phyloP scores from a whole-genome alignment of 306 rosid species.

The Glycine tomentella region DNA sequence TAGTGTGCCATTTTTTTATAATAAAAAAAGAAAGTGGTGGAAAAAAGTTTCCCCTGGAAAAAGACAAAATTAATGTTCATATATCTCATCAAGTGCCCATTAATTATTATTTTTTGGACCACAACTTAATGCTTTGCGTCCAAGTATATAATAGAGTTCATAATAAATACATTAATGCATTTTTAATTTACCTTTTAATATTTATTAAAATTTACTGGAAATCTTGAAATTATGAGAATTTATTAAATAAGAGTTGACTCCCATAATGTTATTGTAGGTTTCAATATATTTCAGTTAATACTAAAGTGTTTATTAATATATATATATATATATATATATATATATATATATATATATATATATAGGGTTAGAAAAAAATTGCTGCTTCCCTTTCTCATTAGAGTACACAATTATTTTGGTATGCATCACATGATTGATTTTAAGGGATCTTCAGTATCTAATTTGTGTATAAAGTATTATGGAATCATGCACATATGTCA shows the following conservation, averaged over 20 bases:
- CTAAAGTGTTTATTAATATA: neutral
- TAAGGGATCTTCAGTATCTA: neutral
- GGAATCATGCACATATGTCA: neutral
- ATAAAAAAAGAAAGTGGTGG: neutral
- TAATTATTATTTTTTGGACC: neutral
- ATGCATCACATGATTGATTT: constrained; percentile 1
- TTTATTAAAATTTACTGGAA: neutral
- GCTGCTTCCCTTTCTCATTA: neutral
- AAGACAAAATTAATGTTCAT: neutral
- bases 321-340: no score
- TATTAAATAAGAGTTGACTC: neutral
- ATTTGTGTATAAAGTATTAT: neutral
- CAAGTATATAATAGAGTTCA: constrained; percentile 6
- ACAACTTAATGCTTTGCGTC: constrained; percentile 18
- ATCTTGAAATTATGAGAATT: neutral
- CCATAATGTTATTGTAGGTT: neutral
- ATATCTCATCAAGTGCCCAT: neutral
- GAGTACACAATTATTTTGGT: neutral
- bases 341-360: no score
- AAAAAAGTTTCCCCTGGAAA: neutral
- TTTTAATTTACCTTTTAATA: neutral
- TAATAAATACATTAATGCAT: neutral
- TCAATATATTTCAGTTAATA: neutral
- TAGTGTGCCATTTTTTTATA: neutral
- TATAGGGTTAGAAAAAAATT: neutral